Conservation (phyloP, 2,329 filamentous ascomycete species). For the Exophiala sp. region DNA sequence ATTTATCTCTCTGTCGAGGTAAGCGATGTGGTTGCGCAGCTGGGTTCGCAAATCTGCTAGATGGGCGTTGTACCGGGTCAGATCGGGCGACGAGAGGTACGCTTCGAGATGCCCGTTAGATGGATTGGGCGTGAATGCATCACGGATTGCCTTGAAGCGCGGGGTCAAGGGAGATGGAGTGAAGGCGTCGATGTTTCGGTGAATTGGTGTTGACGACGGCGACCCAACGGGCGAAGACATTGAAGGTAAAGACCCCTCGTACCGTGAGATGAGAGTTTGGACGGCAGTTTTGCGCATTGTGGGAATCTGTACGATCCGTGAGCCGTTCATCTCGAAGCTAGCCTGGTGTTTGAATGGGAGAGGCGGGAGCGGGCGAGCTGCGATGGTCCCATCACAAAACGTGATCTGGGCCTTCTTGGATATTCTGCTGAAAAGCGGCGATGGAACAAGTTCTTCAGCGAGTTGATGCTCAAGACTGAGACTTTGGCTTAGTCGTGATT, state of each 20-base stretch:
- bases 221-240: constrained; percentile 5
- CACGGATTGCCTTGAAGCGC: constrained; percentile 19
- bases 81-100: constrained; percentile 10
- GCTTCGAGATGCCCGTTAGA: constrained; percentile 17
- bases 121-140: constrained; percentile 21
- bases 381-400: not conserved
- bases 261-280: constrained; percentile 24
- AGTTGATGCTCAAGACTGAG: constrained; percentile 20
- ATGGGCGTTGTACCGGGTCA: constrained; percentile 15
- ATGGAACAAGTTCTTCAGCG: constrained; percentile 25
- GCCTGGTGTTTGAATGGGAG: constrained; percentile 25
- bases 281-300: constrained; percentile 23
- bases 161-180: constrained; percentile 9
- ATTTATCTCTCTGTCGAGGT: constrained; percentile 6
- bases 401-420: constrained; percentile 4
- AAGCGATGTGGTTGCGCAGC: constrained; percentile 13
- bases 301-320: constrained; percentile 19
- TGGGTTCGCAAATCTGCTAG: constrained; percentile 15
- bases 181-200: not conserved
- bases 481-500: constrained; percentile 20
- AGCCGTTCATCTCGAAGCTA: constrained; percentile 18
- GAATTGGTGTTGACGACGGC: not conserved
- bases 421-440: constrained; percentile 26
- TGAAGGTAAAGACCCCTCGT: constrained; percentile 21
- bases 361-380: constrained; percentile 18